Percentiles rank a stretch among this genome's conserved stretches.
phyloP scores from a whole-genome alignment of 306 rosid genomes.

The Rubus parviflorus region DNA sequence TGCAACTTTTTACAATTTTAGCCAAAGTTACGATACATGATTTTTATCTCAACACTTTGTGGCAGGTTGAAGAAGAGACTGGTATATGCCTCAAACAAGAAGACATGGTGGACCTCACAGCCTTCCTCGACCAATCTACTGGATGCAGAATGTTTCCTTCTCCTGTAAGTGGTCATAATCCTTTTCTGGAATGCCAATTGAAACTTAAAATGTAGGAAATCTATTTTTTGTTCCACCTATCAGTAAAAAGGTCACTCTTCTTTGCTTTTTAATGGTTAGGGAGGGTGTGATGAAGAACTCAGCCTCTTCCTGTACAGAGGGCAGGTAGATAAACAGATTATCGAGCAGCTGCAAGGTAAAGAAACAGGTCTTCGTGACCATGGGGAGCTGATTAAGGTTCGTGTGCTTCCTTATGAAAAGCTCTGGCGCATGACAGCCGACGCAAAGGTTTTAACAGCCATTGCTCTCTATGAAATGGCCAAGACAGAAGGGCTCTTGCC shows the following conservation, averaged over 20 bases:
- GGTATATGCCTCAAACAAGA: constrained; percentile 69
- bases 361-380: constrained; percentile 85
- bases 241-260: constrained; percentile 15
- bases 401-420: constrained; percentile 63
- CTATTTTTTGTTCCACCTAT: constrained; percentile 6
- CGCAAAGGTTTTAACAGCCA: constrained; percentile 72
- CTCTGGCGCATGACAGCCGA: constrained; percentile 88
- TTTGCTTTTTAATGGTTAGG: constrained; percentile 39
- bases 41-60: constrained; percentile 6
- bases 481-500: constrained; percentile 61
- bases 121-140: constrained; percentile 71
- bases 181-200: constrained; percentile 10
- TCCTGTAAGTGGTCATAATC: constrained; percentile 43
- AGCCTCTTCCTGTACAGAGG: constrained; percentile 69
- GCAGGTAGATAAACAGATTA: constrained; percentile 52
- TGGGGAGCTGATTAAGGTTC: constrained; percentile 82
- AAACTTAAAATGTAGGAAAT: background rate
- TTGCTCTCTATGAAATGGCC: constrained; percentile 85
- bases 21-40: constrained; percentile 8
- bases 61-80: constrained; percentile 87
- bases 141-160: constrained; percentile 80
- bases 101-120: constrained; percentile 82
- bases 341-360: constrained; percentile 70
- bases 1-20: background rate
- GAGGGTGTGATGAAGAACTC: constrained; percentile 92